Evolutionary conservation across 2,329 filamentous ascomycete species (phyloP), one percentile per base, ranked within the genome.

Genomic region (Cadophora sp.): DNA sequence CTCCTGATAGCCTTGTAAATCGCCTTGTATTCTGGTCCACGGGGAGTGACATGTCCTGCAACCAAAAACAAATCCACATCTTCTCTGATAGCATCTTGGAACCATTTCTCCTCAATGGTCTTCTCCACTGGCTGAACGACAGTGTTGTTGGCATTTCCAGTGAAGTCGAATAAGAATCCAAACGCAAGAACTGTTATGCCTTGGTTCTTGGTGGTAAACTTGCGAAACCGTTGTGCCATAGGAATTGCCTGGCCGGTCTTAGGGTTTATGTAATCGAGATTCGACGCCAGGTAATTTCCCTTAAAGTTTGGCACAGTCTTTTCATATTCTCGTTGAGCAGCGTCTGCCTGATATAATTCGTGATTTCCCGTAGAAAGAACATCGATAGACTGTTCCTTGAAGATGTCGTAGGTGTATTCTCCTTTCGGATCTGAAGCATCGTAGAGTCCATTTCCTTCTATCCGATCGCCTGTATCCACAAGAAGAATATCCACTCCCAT

Each of bases 151-250:
- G 91, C 91, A 78, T 97, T 97, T 22, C 90, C 89, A 0, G 87
- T 92, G 75, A 99, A 99, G 80, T 99, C 90, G 79, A 97, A 99
- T 3, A 99, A 82, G 79, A 99, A 98, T 1, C 96, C 96, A 79
- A 99, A 94, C 0, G 95, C 92, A 60, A 97, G 83, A 67, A 99
- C 88, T 19, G 91, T 87, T 68, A 97, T 89, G 4, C 91, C 92
- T 73, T 93, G 92, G 73, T 97, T 93, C 83, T 94, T 94, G 6
- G 96, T 99, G 66, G 87, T 94, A 80, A 99, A 97, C 77, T 93
- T 96, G 78, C 91, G 90, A 80, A 90, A 98, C 12, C 94, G 87
- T 74, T 89, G 90, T 7, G 94, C 93, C 74, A 97, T 87, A 1
- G 94, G 92, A 62, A 91, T 86, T 51, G 87, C 84, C 71, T 92